Conservation (phyloP, 2,329 filamentous ascomycete genomes). For the Tricladium varicosporioides region DNA sequence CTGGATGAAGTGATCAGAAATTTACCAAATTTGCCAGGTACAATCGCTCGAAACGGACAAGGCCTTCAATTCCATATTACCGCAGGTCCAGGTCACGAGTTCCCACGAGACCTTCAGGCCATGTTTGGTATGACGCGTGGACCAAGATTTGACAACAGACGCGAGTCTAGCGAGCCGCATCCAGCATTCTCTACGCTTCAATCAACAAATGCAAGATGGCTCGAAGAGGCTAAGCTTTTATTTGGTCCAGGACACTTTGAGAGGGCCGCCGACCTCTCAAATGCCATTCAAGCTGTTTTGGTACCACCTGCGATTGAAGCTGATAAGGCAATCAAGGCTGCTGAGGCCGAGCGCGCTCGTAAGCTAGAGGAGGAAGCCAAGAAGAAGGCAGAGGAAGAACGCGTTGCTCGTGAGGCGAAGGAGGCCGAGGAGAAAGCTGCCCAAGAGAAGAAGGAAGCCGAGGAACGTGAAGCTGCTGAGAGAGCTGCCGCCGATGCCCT, state of each 20-base stretch:
- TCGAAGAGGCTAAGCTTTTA: conserved; percentile 84
- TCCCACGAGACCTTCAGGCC: conserved; percentile 50
- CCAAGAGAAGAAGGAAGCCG: conserved; percentile 67
- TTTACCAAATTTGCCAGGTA: conserved; percentile 32
- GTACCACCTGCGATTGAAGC: conserved; percentile 82
- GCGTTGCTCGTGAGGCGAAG: conserved; percentile 63
- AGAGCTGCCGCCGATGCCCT: conserved; percentile 52
- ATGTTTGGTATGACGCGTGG: conserved; percentile 36
- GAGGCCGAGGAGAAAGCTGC: conserved; percentile 67
- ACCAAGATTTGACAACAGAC: conserved; percentile 24
- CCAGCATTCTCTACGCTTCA: conserved; percentile 60
- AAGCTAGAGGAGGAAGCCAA: conserved; percentile 59
- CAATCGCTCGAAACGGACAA: conserved; percentile 43
- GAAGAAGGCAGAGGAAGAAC: conserved; percentile 64
- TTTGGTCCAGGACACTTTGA: conserved; percentile 71
- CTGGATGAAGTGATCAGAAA: conserved; percentile 33
- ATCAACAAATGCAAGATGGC: conserved; percentile 75
- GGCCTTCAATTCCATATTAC: conserved; percentile 61
- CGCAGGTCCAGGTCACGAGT: conserved; percentile 45
- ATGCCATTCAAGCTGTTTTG: conserved; percentile 68
- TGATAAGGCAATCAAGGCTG: conserved; percentile 68
- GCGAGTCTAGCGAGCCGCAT: conserved; percentile 31
- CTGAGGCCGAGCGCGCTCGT: conserved; percentile 52
- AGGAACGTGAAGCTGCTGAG: conserved; percentile 64
- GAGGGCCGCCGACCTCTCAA: conserved; percentile 65